A percentile compares a stretch with the other conserved stretches of the same genome.
Evolutionary conservation across 139 green algal species (phyloP).

Genomic region (Tetradesmus lagerheimii): DNA sequence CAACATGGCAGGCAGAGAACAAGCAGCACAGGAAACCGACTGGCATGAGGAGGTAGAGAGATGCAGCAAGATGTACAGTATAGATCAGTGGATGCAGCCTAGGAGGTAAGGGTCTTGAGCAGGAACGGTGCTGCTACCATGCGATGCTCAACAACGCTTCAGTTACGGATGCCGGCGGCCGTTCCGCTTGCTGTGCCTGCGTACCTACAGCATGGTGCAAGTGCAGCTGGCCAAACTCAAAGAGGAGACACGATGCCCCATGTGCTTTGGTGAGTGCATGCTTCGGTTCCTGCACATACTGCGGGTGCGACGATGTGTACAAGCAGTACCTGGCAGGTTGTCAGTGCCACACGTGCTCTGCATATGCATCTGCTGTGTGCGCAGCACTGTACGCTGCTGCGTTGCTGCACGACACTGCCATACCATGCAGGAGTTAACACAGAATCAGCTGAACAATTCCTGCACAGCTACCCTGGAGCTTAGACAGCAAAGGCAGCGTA

Average conservation of each 20-base stretch:
- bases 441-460: not conserved
- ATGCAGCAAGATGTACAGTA: conserved; percentile 33
- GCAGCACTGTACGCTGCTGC: no score
- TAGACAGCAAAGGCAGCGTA: no score
- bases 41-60: conserved; percentile 15
- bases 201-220: conserved; percentile 25
- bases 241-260: conserved; percentile 51
- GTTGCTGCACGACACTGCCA: not conserved
- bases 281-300: not conserved
- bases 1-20: not conserved
- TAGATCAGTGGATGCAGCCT: conserved; percentile 48
- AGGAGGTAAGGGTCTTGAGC: conserved; percentile 4
- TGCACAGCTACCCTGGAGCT: no score
- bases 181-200: not conserved
- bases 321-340: not conserved
- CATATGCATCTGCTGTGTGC: no score
- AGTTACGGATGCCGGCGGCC: not conserved
- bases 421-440: not conserved
- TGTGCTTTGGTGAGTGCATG: conserved; percentile 44
- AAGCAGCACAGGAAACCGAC: conserved; percentile 23
- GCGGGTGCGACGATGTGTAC: not conserved
- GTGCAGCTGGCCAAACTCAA: conserved; percentile 49
- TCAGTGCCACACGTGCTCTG: not conserved
- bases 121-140: not conserved
- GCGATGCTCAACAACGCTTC: not conserved